Conservation (phyloP, 768 basidiomycete genomes). For the Tephrocybe sp. region DNA sequence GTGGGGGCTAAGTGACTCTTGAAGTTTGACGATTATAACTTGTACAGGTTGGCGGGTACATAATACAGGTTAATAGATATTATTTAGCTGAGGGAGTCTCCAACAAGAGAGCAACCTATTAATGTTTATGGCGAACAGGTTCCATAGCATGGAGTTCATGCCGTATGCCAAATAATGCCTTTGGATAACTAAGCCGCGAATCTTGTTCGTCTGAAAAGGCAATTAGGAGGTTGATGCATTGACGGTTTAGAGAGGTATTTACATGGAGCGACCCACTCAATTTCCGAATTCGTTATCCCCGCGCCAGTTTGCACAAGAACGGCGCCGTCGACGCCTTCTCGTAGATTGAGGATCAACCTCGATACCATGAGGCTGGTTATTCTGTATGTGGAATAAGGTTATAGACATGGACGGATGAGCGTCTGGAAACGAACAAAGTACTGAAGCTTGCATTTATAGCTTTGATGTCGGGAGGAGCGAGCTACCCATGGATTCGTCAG, state of each 20-base stretch:
- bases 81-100: too few species aligned
- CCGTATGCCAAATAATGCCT: constrained; percentile 5
- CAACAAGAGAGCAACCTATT: too few species aligned
- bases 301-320: neutral
- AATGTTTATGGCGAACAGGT: neutral
- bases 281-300: neutral
- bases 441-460: constrained; percentile 38
- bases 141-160: constrained; percentile 3
- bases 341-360: constrained; percentile 34
- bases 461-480: constrained; percentile 29
- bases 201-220: constrained; percentile 1
- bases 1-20: too few species aligned
- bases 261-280: constrained; percentile 3
- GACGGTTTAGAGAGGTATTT: neutral
- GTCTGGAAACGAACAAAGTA: constrained; percentile 25
- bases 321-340: constrained; percentile 8
- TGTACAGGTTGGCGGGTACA: too few species aligned
- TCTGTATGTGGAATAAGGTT: constrained; percentile 12
- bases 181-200: neutral
- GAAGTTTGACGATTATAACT: too few species aligned
- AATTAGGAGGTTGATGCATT: neutral
- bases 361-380: constrained; percentile 38
- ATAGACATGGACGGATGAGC: neutral
- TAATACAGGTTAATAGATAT: too few species aligned
- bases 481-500: neutral